Conservation (phyloP, 306 rosid species). For the Lotus japonicus region DNA sequence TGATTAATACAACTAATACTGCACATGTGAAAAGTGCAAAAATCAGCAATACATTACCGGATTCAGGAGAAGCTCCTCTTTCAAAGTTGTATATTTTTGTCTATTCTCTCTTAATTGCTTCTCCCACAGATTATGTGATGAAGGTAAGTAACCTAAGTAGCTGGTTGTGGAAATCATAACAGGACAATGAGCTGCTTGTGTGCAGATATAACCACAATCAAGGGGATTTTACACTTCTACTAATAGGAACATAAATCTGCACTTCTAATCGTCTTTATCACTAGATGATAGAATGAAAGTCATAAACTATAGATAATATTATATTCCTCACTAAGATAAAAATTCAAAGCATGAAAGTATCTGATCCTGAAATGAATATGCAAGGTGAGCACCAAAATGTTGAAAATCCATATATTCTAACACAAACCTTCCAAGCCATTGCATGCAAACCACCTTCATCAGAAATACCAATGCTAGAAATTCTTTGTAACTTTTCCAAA, state of each 20-base stretch:
- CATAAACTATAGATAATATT: background rate
- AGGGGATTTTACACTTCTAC: conserved; percentile 3
- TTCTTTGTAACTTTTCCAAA: conserved; percentile 69
- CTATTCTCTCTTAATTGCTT: conserved; percentile 49
- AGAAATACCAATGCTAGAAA: conserved; percentile 61
- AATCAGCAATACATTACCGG: conserved; percentile 53
- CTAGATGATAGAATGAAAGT: background rate
- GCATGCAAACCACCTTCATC: conserved; percentile 72
- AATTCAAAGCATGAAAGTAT: background rate
- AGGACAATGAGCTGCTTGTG: conserved; percentile 31
- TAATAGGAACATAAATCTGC: background rate
- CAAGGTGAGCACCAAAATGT: background rate
- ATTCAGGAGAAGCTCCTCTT: conserved; percentile 66
- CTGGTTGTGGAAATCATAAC: conserved; percentile 40
- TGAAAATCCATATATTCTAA: background rate
- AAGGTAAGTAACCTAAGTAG: conserved; percentile 71
- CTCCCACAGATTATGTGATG: conserved; percentile 64
- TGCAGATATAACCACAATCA: conserved; percentile 15
- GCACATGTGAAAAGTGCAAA: background rate
- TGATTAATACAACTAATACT: background rate
- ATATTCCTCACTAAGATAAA: background rate
- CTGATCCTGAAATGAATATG: background rate
- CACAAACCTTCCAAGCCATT: conserved; percentile 57
- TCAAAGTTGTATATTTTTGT: conserved; percentile 50
- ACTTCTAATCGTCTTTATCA: background rate